Evolutionary conservation across 1,284 basidiomycete species (phyloP).

Genomic region (Schizopora paradoxa): DNA sequence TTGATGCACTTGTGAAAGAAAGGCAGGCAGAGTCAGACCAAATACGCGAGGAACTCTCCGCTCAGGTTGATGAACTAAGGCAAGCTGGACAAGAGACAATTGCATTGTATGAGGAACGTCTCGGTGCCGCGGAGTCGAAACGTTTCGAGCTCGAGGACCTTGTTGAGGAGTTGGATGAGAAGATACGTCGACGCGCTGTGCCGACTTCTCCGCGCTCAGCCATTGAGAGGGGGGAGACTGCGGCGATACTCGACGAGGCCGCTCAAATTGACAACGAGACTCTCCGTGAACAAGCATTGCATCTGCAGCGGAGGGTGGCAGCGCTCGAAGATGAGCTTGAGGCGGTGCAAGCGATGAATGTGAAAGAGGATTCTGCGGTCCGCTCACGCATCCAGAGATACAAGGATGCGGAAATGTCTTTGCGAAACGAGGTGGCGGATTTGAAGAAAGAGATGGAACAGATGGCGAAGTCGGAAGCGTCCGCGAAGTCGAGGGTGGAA

Average conservation of each 20-base stretch:
- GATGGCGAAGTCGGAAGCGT: constrained; percentile 56
- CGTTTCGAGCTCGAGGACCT: constrained; percentile 77
- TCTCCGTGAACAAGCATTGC: constrained; percentile 80
- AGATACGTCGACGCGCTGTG: constrained; percentile 34
- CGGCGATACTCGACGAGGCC: constrained; percentile 45
- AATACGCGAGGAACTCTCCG: constrained; percentile 61
- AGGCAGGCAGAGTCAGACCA: constrained; percentile 48
- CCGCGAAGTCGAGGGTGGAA: constrained; percentile 58
- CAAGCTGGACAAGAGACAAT: constrained; percentile 88
- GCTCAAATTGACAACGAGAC: constrained; percentile 92
- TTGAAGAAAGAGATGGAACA: constrained; percentile 61
- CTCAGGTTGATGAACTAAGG: constrained; percentile 76
- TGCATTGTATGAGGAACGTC: constrained; percentile 85
- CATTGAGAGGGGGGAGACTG: constrained; percentile 6
- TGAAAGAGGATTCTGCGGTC: constrained; percentile 67
- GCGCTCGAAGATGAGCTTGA: constrained; percentile 83
- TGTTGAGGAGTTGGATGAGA: constrained; percentile 59
- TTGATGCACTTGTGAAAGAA: constrained; percentile 47
- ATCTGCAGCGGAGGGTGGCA: constrained; percentile 75
- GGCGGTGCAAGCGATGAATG: constrained; percentile 65
- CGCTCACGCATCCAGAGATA: constrained; percentile 63
- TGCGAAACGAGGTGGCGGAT: constrained; percentile 61
- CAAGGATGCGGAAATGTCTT: constrained; percentile 73
- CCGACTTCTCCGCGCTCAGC: constrained; percentile 37
- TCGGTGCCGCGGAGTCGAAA: constrained; percentile 63